phyloP scores from a whole-genome alignment of 2,329 filamentous ascomycete species.

The Coleophoma crateriformis region DNA sequence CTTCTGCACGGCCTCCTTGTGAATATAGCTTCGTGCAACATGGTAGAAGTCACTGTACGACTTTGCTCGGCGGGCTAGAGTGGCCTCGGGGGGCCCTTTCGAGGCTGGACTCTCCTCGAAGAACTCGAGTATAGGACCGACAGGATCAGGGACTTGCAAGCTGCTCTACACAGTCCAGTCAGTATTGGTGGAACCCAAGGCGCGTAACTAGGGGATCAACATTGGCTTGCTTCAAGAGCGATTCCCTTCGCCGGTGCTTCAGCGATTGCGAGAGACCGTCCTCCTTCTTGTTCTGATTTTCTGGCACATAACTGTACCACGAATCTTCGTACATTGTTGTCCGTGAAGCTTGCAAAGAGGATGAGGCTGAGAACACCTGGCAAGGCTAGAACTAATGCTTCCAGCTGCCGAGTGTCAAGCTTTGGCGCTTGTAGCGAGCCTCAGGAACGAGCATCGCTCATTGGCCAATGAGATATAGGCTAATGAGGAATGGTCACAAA shows the following conservation, averaged over 20 bases:
- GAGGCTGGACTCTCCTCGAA: slow-evolving; percentile 50
- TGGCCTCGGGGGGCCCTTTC: slow-evolving; percentile 61
- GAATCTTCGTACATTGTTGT: slow-evolving; percentile 72
- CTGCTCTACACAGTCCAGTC: slow-evolving; percentile 38
- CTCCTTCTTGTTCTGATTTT: slow-evolving; percentile 47
- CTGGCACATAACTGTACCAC: slow-evolving; percentile 74
- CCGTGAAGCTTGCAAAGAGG: background rate
- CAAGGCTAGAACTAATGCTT: background rate
- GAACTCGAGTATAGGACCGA: slow-evolving; percentile 51
- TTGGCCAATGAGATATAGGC: too few species aligned
- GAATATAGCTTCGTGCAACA: slow-evolving; percentile 50
- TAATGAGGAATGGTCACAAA: too few species aligned
- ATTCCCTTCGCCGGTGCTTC: slow-evolving; percentile 62
- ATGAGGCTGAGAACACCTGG: slow-evolving; percentile 5
- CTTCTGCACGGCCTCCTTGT: slow-evolving; percentile 38
- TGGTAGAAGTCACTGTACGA: slow-evolving; percentile 77
- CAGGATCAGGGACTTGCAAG: slow-evolving; percentile 43
- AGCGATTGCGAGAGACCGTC: slow-evolving; percentile 35
- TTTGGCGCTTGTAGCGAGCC: too few species aligned
- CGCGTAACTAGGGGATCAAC: slow-evolving; percentile 35
- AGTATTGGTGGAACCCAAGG: slow-evolving; percentile 12
- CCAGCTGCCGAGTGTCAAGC: too few species aligned
- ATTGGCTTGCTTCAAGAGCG: slow-evolving; percentile 62
- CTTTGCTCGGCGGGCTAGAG: slow-evolving; percentile 59
- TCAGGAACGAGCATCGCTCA: too few species aligned